phyloP scores from a whole-genome alignment of 352 stramenopile genomes.

The Phytophthora ramorum region DNA sequence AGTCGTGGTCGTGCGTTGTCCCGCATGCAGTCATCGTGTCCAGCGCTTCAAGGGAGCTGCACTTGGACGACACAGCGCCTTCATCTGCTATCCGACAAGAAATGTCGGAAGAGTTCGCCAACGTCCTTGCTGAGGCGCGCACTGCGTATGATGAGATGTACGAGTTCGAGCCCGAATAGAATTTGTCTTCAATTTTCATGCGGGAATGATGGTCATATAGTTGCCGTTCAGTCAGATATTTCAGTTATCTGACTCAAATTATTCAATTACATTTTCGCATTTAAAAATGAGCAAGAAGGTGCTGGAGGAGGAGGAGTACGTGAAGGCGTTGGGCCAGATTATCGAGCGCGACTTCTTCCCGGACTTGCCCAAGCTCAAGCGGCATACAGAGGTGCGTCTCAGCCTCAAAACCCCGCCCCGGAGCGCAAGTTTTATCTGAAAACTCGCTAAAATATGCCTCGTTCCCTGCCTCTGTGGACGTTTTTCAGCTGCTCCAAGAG shows the following conservation, averaged over 20 bases:
- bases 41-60: slow-evolving; percentile 26
- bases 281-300: slow-evolving; percentile 45
- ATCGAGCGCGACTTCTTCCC: slow-evolving; percentile 92
- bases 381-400: slow-evolving; percentile 53
- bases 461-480: not conserved
- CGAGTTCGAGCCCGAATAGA: slow-evolving; percentile 21
- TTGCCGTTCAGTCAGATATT: not conserved
- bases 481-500: slow-evolving; percentile 37
- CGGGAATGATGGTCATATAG: slow-evolving; percentile 1
- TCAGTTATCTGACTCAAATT: not conserved
- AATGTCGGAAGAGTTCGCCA: slow-evolving; percentile 45
- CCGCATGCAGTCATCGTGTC: slow-evolving; percentile 63
- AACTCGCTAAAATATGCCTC: not conserved
- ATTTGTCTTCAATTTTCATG: not conserved
- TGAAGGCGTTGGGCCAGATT: slow-evolving; percentile 74
- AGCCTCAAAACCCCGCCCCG: too few relatives aligned
- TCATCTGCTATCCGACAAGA: slow-evolving; percentile 22
- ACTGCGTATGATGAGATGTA: slow-evolving; percentile 48
- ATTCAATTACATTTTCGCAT: slow-evolving; percentile 1
- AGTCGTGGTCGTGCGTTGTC: slow-evolving; percentile 62
- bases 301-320: slow-evolving; percentile 86
- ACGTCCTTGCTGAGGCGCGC: slow-evolving; percentile 45
- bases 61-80: slow-evolving; percentile 34
- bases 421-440: not conserved
- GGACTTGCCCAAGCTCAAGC: slow-evolving; percentile 64